A percentile compares a stretch with the other conserved stretches of the same genome.
phyloP scores from a whole-genome alignment of 2,329 filamentous ascomycete genomes.

The Apiospora malaysiana region DNA sequence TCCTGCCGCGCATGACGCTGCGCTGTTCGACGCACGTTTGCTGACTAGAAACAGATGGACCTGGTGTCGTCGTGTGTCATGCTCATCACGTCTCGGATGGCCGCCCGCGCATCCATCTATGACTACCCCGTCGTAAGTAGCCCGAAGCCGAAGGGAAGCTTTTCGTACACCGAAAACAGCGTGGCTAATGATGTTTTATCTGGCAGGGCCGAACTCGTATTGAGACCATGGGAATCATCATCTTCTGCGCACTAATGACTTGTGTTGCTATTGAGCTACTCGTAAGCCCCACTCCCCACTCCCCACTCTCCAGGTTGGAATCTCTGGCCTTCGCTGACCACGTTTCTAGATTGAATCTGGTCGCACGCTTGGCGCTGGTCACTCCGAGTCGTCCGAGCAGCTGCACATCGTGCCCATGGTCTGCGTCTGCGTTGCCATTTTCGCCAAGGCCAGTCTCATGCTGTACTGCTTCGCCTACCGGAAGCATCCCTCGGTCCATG shows the following conservation, averaged over 20 bases:
- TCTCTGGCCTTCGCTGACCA: not conserved
- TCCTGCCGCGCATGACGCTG: not conserved
- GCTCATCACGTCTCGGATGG: constrained; percentile 64
- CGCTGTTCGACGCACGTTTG: constrained; percentile 21
- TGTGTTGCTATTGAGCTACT: constrained; percentile 68
- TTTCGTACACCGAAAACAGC: constrained; percentile 9
- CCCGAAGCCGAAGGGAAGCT: not conserved
- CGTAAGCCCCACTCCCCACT: constrained; percentile 38
- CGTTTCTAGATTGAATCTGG: constrained; percentile 59
- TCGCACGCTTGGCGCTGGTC: constrained; percentile 52
- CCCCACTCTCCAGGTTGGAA: too few species aligned
- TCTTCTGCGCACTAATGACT: constrained; percentile 71
- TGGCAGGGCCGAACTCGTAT: constrained; percentile 62
- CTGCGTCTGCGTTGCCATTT: constrained; percentile 60
- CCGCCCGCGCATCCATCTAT: constrained; percentile 64
- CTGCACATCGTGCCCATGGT: constrained; percentile 60
- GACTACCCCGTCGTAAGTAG: constrained; percentile 63
- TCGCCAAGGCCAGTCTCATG: constrained; percentile 58
- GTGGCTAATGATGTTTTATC: constrained; percentile 12
- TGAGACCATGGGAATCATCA: constrained; percentile 69
- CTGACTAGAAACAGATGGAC: constrained; percentile 54
- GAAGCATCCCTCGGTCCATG: constrained; percentile 59
- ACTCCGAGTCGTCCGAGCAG: constrained; percentile 44
- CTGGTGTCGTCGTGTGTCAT: constrained; percentile 69
- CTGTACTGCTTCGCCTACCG: constrained; percentile 59